These are phyloP conservation scores for Rhinocladiella mackenziei DNA, from an alignment of 2,329 filamentous ascomycete genomes.

Conservation along the genomic window DNA sequence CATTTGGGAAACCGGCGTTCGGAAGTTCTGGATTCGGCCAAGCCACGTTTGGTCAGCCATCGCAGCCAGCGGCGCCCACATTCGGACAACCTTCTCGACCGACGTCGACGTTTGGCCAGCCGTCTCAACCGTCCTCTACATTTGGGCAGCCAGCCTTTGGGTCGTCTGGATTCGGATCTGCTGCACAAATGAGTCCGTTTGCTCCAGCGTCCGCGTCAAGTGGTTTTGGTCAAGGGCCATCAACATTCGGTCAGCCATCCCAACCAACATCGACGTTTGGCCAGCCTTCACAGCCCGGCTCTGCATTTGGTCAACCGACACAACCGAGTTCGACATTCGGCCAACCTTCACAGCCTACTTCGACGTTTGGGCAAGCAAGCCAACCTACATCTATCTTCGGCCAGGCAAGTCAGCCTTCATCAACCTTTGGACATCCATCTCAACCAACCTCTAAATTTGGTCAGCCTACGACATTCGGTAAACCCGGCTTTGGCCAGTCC, in stretches of 20 bases:
- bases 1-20: conserved; percentile 17
- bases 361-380: conserved; percentile 33
- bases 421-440: conserved; percentile 16
- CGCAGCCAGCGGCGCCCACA: conserved; percentile 28
- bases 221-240: conserved; percentile 22
- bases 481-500: conserved; percentile 21
- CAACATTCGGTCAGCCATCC: conserved; percentile 37
- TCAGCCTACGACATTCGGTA: conserved; percentile 15
- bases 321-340: conserved; percentile 28
- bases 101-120: conserved; percentile 31
- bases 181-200: conserved; percentile 34
- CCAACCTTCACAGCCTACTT: conserved; percentile 33
- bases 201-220: conserved; percentile 25
- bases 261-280: conserved; percentile 33
- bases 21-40: conserved; percentile 15
- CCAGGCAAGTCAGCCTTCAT: conserved; percentile 16
- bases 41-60: conserved; percentile 35
- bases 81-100: conserved; percentile 33
- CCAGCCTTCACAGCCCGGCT: conserved; percentile 28
- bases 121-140: conserved; percentile 31
- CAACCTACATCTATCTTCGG: conserved; percentile 21
- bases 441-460: conserved; percentile 25
- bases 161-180: conserved; percentile 35
- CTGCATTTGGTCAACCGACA: conserved; percentile 35
- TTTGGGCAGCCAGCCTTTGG: conserved; percentile 38